Base-by-base conservation (phyloP, 2,329 filamentous ascomycete genomes). In the Monosporascus sp. region DNA sequence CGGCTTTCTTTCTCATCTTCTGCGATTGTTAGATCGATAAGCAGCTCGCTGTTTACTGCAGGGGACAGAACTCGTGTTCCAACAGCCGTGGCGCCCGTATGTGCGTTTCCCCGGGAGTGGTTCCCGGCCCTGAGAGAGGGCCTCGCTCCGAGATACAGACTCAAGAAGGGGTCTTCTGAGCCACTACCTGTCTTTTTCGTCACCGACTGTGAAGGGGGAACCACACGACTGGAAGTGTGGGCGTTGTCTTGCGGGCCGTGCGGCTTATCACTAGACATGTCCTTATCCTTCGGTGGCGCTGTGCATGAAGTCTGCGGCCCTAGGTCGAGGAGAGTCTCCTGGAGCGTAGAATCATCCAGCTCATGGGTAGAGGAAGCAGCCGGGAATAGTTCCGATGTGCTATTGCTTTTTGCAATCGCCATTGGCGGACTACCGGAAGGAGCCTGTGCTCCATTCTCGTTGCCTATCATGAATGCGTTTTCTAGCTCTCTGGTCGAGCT, bases 1-100 rank as follows among this genome's bases (percentile, higher is more conserved):
- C 54, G 52, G 24, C 48, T 49, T 24, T 37, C 38, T 11, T 25
- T 39, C 46, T 59, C 53, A 4, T 50, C 11, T 3, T 17, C 46
- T 8, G 18, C n/a, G 9, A 11, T 20, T 22, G n/a, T 5, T 43
- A 43, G 39, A 20, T 43, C n/a, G 15, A 43, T 22, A 18, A 43
- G 39, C 8, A 11, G 9, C 6, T 18, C 17, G 8, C 11, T 14
- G 14, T 22, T 22, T n/a, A 20, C 9, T 14, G 8, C n/a, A 43
- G 39, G 8, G 20, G 39, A 14, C 14, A 18, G 3, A 11, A 20
- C 9, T 22, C 4, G 39, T 20, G 8, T 18, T 8, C 11, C 39
- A 20, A 5, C 20, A 43, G 39, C n/a, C 4, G 18, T 20, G 9
- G 18, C 9, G 3, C n/a, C 8, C n/a, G 9, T 18, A 43, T 11